A percentile compares a stretch with the other conserved stretches of the same genome.
Conservation (phyloP, 2,329 filamentous ascomycete genomes). For the Capronia coronata region DNA sequence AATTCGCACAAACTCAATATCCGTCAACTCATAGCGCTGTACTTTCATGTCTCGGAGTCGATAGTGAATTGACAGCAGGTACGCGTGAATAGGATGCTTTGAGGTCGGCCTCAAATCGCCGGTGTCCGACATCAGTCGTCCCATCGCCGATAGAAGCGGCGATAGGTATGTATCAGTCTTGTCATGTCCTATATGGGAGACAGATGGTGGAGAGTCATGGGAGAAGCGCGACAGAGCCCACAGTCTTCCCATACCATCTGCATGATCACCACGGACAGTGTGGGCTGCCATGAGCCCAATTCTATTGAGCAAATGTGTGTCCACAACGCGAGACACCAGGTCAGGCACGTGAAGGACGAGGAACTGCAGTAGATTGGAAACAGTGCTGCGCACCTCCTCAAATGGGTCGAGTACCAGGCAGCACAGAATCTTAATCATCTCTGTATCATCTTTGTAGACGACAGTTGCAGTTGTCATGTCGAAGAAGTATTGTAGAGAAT, state of each 20-base stretch:
- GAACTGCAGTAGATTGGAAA: constrained; percentile 42
- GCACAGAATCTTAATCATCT: constrained; percentile 54
- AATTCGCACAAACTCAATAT: constrained; percentile 40
- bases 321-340: constrained; percentile 17
- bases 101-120: constrained; percentile 12
- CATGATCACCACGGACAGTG: constrained; percentile 83
- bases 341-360: constrained; percentile 1
- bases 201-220: neutral
- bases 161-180: neutral
- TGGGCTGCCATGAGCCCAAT: constrained; percentile 52
- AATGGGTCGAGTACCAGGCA: constrained; percentile 85
- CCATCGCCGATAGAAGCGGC: constrained; percentile 1
- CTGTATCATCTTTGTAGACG: constrained; percentile 23
- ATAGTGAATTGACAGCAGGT: constrained; percentile 19
- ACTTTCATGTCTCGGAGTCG: constrained; percentile 9
- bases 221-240: constrained; percentile 5
- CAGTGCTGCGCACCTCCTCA: constrained; percentile 70
- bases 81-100: constrained; percentile 22
- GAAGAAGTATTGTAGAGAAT: constrained; percentile 56
- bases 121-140: neutral
- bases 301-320: constrained; percentile 46
- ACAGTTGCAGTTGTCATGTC: constrained; percentile 6
- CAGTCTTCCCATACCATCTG: constrained; percentile 68
- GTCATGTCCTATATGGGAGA: neutral
- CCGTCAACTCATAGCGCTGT: constrained; percentile 31